Evolutionary conservation across 495 filamentous ascomycete genomes (phyloP), one percentile per base, ranked within the genome.

Genomic region (Podospora sp.): DNA sequence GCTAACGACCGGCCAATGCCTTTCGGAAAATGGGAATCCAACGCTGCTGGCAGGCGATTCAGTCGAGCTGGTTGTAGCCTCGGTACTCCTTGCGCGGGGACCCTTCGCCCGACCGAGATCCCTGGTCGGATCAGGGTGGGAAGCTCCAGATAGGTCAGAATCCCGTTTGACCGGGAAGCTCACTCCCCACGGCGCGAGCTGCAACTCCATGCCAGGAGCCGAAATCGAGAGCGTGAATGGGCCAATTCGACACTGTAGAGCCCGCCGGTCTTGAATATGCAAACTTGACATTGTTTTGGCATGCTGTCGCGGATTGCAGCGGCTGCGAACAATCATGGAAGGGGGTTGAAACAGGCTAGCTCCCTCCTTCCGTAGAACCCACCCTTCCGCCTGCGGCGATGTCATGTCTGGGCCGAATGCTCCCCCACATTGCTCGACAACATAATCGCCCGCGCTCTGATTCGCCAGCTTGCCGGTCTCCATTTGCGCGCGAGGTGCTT

Each of bases 371-470:
- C 29, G 8, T 3, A 5, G 21, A 33, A 26, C 24, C 59, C 59
- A 52, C 46, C 46, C n/a, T 63, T 21, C 62, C 50, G 56, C 29
- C 65, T 65, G 66, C 57, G 61, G 33, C 71, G 65, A 75, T 73
- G 69, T 75, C 71, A 75, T 74, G 66, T 68, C 62, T 62, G 60
- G 16, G 56, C 60, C 52, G 29, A 60, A 49, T 60, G 69, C 52
- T 69, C 73, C 71, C 73, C 72, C 73, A 74, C 73, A 73, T 65
- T 72, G 72, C 65, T 62, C 62, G 62, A 59, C 69, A 66, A 59
- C 62, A 72, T 67, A 75, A 75, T 74, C 60, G 62, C 29, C 65
- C 53, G 49, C 33, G 12, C 58, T 36, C 24, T 75, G 69, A 75
- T 75, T 75, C 69, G 73, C 56, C 66, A 18, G 29, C 26, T 12